Evolutionary conservation across 257 asterid genomes (phyloP).

Genomic region (Anisodus tanguticus): DNA sequence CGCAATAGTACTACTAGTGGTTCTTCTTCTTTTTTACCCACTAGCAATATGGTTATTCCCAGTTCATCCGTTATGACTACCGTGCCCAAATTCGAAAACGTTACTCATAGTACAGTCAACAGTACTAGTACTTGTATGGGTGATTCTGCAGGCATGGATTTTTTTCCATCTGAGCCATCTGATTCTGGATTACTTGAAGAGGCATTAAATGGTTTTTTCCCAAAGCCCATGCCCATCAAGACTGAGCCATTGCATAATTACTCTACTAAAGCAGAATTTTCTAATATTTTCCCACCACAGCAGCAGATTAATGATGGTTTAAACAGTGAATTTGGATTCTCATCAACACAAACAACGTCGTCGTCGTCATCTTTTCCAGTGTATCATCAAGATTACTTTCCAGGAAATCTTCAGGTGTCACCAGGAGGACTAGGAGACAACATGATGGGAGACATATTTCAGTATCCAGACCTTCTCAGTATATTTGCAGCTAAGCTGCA

Average conservation of each 20-base stretch:
- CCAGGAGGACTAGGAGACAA: slow-evolving; percentile 34
- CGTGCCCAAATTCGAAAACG: neutral
- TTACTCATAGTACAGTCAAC: neutral
- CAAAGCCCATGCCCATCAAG: slow-evolving; percentile 41
- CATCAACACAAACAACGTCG: slow-evolving; percentile 15
- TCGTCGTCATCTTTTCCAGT: slow-evolving; percentile 22
- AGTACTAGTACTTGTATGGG: neutral
- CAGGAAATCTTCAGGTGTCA: slow-evolving; percentile 27
- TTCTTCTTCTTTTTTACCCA: slow-evolving; percentile 28
- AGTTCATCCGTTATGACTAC: slow-evolving; percentile 32
- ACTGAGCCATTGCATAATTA: slow-evolving; percentile 28
- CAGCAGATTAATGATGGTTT: slow-evolving; percentile 36
- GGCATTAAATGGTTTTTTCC: slow-evolving; percentile 54
- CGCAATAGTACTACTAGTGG: slow-evolving; percentile 9
- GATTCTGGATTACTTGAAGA: slow-evolving; percentile 54
- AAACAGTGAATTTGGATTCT: slow-evolving; percentile 32
- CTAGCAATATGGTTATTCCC: neutral
- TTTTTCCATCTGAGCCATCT: slow-evolving; percentile 56
- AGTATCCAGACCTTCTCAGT: slow-evolving; percentile 37
- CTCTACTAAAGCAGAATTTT: slow-evolving; percentile 25
- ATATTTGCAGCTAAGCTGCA: slow-evolving; percentile 42
- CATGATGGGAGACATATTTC: slow-evolving; percentile 36
- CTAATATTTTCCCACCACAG: slow-evolving; percentile 29
- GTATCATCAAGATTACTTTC: slow-evolving; percentile 31
- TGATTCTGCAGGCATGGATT: slow-evolving; percentile 50